Evolutionary conservation across 495 filamentous ascomycete genomes (phyloP).

Genomic region (Aspergillus wentii): DNA sequence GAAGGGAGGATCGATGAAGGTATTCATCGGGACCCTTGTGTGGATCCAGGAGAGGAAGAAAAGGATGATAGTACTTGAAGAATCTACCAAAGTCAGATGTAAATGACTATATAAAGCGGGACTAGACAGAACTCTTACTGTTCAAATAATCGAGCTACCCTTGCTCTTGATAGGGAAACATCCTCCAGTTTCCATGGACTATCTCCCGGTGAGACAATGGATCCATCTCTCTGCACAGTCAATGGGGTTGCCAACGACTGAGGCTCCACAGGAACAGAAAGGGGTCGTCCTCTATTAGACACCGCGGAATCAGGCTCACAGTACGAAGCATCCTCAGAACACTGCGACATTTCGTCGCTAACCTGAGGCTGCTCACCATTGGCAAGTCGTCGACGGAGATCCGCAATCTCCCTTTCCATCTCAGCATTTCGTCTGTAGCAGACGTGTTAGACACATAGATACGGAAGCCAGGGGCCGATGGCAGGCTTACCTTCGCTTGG

Average conservation of each 20-base stretch:
- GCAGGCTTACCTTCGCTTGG: constrained; percentile 36
- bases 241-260: constrained; percentile 35
- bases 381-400: constrained; percentile 41
- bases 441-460: constrained; percentile 11
- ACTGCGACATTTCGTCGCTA: constrained; percentile 33
- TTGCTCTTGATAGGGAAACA: constrained; percentile 30
- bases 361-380: constrained; percentile 25
- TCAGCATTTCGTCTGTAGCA: constrained; percentile 43
- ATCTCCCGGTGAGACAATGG: constrained; percentile 38
- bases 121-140: constrained; percentile 23
- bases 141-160: constrained; percentile 39
- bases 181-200: constrained; percentile 40
- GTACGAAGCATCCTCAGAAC: constrained; percentile 37
- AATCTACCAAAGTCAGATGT: constrained; percentile 38
- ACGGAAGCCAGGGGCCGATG: not conserved
- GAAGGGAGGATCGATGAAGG: constrained; percentile 65
- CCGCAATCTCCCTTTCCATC: constrained; percentile 46
- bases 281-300: constrained; percentile 23
- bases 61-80: constrained; percentile 80
- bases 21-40: constrained; percentile 70
- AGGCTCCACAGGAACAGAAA: constrained; percentile 34
- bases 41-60: constrained; percentile 75
- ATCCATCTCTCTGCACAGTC: constrained; percentile 33
- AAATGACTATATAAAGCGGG: not conserved
- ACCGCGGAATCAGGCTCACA: constrained; percentile 26